A percentile compares a stretch with the other conserved stretches of the same genome.
phyloP scores from a whole-genome alignment of 257 asterid species.

The Buddleja alternifolia region DNA sequence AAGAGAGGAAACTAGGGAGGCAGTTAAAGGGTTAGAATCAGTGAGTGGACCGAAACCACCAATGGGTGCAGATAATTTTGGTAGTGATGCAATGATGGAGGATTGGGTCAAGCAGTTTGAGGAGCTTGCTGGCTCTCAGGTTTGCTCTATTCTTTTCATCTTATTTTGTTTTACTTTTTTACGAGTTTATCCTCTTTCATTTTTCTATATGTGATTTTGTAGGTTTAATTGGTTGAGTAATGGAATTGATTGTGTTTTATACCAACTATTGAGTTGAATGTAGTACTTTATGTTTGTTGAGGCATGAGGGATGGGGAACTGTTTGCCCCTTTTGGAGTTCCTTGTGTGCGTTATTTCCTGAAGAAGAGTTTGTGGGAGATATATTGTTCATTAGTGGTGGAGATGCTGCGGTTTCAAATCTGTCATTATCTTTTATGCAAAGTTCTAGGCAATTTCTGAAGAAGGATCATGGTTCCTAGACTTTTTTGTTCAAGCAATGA shows the following conservation, averaged over 20 bases:
- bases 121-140: constrained; percentile 97
- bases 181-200: background rate
- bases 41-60: constrained; percentile 56
- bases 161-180: constrained; percentile 10
- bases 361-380: no score
- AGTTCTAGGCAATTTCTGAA: no score
- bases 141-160: constrained; percentile 30
- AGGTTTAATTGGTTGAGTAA: background rate
- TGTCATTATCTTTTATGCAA: no score
- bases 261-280: no score
- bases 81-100: constrained; percentile 84
- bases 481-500: no score
- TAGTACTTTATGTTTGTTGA: no score
- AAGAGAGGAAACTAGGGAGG: constrained; percentile 93
- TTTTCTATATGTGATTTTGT: background rate
- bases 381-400: no score
- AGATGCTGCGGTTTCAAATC: no score
- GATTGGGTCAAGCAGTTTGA: constrained; percentile 99
- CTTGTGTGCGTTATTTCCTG: no score
- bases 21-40: constrained; percentile 87
- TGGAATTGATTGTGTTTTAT: background rate
- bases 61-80: constrained; percentile 48
- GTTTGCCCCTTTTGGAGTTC: no score
- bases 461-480: no score
- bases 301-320: no score